Base-by-base conservation (phyloP, 768 basidiomycete genomes). In the Psilocybe cyanescens region DNA sequence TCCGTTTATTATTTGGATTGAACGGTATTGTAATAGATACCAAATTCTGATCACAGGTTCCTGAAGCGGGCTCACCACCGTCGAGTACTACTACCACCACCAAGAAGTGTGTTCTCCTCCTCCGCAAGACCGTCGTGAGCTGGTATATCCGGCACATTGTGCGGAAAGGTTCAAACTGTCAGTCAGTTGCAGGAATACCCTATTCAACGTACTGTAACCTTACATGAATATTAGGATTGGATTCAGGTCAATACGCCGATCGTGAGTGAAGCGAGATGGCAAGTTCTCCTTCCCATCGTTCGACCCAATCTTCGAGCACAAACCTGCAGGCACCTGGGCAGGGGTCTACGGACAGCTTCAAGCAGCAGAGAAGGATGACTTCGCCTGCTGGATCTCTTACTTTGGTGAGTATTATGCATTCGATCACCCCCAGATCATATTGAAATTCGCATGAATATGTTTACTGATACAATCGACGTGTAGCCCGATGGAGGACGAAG, bases 401-500 rank as follows among this genome's bases (percentile, higher is more conserved):
- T 57, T 68, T 71, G 63, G 78, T 79, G 62, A 58, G 73, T 74
- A 8, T 44, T 56, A 11, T 45, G 24, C 24, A 24, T 24, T 24
- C 24, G 24, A 24, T 24, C 24, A 24, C 24, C 24, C 24, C 24
- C 24, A 24, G 28, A 62, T 24, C 19, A 33, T 49, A 28, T 47
- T 57, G 30, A 56, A 17, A 17, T 60, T 17, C 11, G 12, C 30
- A 29, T 30, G 28, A 29, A 31, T 48, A 17, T 61, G 46, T 30
- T 56, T 55, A 19, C 59, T 11, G 49, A 50, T 19, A n/a, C n/a
- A 53, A 17, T 35, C 16, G 17, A 17, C 57, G 41, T 45, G 8
- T 59, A 80, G 79, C 82, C 81, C 12, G 76, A 79, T 37, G 75
- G 76, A 17, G 72, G 72, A 57, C 71, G 72, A 29, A 77, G 75